phyloP scores from a whole-genome alignment of 2,329 filamentous ascomycete genomes.

The Colletotrichum chrysophilum region DNA sequence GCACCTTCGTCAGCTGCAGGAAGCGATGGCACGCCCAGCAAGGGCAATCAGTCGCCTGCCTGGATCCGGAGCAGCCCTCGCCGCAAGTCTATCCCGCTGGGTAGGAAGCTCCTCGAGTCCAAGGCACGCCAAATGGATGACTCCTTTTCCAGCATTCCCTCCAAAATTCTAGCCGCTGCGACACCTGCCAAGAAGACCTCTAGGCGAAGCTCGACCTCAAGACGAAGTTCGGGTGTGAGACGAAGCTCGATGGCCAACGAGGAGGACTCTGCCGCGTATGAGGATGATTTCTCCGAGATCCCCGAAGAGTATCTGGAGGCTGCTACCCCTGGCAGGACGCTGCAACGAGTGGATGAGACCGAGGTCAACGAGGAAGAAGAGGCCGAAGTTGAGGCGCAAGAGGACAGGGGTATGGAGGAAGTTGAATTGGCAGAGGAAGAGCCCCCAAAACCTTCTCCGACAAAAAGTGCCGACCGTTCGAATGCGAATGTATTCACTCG shows the following conservation, averaged over 20 bases:
- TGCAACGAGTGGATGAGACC: not conserved
- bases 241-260: conserved; percentile 22
- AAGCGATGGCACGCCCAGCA: not conserved
- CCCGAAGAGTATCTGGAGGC: conserved; percentile 55
- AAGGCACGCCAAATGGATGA: conserved; percentile 35
- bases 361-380: conserved; percentile 8
- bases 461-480: conserved; percentile 25
- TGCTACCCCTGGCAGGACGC: conserved; percentile 46
- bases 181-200: conserved; percentile 27
- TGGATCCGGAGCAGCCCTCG: conserved; percentile 41
- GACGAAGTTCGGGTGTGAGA: not conserved
- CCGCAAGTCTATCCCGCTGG: conserved; percentile 34
- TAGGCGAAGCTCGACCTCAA: not conserved
- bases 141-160: conserved; percentile 40
- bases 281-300: conserved; percentile 64
- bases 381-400: not conserved
- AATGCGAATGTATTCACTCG: conserved; percentile 35
- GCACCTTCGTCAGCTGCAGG: not conserved
- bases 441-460: not conserved
- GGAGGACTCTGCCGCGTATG: conserved; percentile 43
- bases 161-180: conserved; percentile 33
- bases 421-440: conserved; percentile 15
- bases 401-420: conserved; percentile 2
- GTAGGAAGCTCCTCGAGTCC: conserved; percentile 35
- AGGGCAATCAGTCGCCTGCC: conserved; percentile 27